Evolutionary conservation across 768 basidiomycete species (phyloP).

Genomic region (Mycena alexandri): DNA sequence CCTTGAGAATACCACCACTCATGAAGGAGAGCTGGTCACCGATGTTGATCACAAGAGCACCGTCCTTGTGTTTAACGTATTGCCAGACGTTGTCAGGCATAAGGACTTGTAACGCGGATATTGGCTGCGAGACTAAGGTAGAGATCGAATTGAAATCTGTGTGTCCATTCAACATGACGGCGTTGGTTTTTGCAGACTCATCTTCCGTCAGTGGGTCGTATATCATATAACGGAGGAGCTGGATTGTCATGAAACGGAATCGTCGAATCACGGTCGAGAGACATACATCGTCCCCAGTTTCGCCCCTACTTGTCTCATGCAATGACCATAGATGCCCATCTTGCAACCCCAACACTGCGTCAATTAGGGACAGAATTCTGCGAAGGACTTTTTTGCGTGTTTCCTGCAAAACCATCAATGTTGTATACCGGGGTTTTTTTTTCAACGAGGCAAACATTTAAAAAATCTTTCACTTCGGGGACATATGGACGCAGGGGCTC

Average conservation of each 20-base stretch:
- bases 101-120: constrained; percentile 50
- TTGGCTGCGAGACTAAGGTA: constrained; percentile 49
- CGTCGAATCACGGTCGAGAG: background rate
- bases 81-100: constrained; percentile 53
- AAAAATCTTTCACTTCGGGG: constrained; percentile 47
- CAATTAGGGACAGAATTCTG: constrained; percentile 46
- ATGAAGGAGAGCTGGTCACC: constrained; percentile 52
- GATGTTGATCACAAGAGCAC: constrained; percentile 51
- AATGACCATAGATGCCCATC: constrained; percentile 50
- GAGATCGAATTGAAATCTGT: constrained; percentile 52
- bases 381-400: constrained; percentile 47
- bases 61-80: constrained; percentile 50
- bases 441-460: constrained; percentile 30
- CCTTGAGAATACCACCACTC: constrained; percentile 51
- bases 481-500: constrained; percentile 46
- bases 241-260: background rate
- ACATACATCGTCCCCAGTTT: constrained; percentile 48
- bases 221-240: constrained; percentile 52
- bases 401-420: constrained; percentile 34
- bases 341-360: constrained; percentile 46
- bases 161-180: constrained; percentile 53
- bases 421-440: background rate
- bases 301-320: constrained; percentile 44
- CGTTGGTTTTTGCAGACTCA: constrained; percentile 48
- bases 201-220: constrained; percentile 49